A percentile compares a stretch with the other conserved stretches of the same genome.
These are phyloP conservation scores for Sporothrix schenckii DNA, from an alignment of 2,329 filamentous ascomycete species.

Conservation along the genomic window DNA sequence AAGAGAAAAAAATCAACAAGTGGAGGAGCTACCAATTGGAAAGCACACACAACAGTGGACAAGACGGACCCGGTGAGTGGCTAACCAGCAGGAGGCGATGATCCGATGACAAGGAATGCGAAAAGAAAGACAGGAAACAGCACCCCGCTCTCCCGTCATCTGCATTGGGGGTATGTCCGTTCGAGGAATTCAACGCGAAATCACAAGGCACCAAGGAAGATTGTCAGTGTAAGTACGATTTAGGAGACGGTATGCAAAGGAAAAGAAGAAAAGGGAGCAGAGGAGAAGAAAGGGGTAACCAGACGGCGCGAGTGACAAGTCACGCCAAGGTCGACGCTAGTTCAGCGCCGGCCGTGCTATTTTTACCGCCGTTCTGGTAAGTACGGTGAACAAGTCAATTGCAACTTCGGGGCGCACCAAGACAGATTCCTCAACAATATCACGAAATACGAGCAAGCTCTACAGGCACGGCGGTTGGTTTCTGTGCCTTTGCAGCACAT, in stretches of 20 bases:
- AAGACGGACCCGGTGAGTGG: background rate
- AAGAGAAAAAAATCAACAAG: background rate
- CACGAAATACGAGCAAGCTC: constrained; percentile 13
- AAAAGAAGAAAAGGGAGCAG: too few relatives aligned
- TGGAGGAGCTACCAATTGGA: background rate
- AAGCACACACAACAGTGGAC: background rate
- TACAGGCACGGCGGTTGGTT: background rate
- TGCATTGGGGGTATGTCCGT: background rate
- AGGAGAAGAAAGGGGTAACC: constrained; percentile 1
- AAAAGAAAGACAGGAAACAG: background rate
- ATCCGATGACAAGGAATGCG: background rate
- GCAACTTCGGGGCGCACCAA: background rate
- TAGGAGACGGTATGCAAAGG: too few relatives aligned
- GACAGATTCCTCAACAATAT: background rate
- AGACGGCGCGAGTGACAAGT: background rate
- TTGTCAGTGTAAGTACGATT: too few relatives aligned
- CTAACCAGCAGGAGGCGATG: background rate
- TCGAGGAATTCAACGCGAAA: constrained; percentile 22
- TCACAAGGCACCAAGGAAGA: background rate
- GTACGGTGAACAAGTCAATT: background rate
- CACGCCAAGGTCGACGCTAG: background rate
- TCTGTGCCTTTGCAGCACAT: background rate
- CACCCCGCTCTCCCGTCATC: background rate
- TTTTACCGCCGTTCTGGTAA: constrained; percentile 21
- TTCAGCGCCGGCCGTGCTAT: constrained; percentile 12